These are phyloP conservation scores for Barbarea vulgaris DNA, from an alignment of 345 rosid species.

Conservation along the genomic window DNA sequence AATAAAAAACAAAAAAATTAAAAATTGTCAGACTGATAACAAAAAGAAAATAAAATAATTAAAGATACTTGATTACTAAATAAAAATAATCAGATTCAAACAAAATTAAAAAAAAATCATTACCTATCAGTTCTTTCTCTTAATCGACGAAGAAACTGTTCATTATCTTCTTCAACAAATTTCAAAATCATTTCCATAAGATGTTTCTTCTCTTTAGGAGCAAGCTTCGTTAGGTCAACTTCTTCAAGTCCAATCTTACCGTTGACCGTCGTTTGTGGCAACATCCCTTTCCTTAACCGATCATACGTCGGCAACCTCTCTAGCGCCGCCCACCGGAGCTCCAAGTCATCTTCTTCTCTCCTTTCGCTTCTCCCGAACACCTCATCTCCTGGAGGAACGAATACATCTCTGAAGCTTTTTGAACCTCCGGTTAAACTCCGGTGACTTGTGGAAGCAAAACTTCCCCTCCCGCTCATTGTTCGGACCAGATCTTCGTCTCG, in stretches of 20 bases:
- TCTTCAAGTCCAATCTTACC: constrained; percentile 57
- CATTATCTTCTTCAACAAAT: constrained; percentile 80
- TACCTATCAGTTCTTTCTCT: constrained; percentile 79
- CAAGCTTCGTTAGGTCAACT: constrained; percentile 64
- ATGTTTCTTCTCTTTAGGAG: constrained; percentile 61
- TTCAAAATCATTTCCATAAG: constrained; percentile 67
- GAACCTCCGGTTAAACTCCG: constrained; percentile 48
- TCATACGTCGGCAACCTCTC: constrained; percentile 92
- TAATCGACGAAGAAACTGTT: constrained; percentile 58
- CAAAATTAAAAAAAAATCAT: neutral
- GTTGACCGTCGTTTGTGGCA: constrained; percentile 53
- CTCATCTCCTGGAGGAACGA: constrained; percentile 41
- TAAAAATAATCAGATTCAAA: neutral
- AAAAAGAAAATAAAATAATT: neutral
- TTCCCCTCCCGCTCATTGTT: constrained; percentile 60
- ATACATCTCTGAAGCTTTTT: constrained; percentile 58
- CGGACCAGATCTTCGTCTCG: constrained; percentile 59
- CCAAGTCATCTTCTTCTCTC: constrained; percentile 68
- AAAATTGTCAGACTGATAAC: neutral
- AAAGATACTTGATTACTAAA: neutral
- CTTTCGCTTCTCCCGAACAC: constrained; percentile 46
- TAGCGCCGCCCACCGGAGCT: constrained; percentile 94
- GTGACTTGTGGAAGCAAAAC: constrained; percentile 48
- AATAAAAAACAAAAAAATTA: no score
- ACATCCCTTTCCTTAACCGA: constrained; percentile 69